Conservation (phyloP, 805 yeast species). For the Kuraishia borneana region DNA sequence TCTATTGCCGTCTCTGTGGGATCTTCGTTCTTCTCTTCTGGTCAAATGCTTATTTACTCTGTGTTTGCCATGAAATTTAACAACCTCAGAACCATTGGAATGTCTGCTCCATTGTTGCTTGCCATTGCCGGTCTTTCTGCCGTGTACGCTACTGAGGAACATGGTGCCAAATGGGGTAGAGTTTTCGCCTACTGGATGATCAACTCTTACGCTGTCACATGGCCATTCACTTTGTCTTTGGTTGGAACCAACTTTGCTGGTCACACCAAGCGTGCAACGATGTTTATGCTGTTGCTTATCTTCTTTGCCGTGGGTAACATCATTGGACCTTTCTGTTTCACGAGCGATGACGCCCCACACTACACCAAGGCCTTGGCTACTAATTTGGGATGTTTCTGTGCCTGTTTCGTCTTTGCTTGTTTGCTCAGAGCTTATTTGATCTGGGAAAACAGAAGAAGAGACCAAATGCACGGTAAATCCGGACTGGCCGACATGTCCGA, state of each 20-base stretch:
- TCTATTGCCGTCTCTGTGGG: slow-evolving; percentile 7
- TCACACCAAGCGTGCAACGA: slow-evolving; percentile 57
- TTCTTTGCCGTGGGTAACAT: slow-evolving; percentile 61
- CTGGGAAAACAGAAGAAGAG: slow-evolving; percentile 40
- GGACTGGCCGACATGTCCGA: slow-evolving; percentile 9
- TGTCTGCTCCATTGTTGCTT: slow-evolving; percentile 5
- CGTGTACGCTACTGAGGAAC: slow-evolving; percentile 8
- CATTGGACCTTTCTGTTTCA: slow-evolving; percentile 67
- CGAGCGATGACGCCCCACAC: slow-evolving; percentile 41
- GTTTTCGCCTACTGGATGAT: slow-evolving; percentile 16
- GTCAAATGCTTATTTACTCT: slow-evolving; percentile 10
- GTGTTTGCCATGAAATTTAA: slow-evolving; percentile 3
- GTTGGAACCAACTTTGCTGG: slow-evolving; percentile 53
- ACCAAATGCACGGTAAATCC: slow-evolving; percentile 18
- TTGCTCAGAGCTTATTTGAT: slow-evolving; percentile 8
- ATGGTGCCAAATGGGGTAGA: slow-evolving; percentile 11
- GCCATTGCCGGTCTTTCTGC: slow-evolving; percentile 9
- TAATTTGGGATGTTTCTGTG: slow-evolving; percentile 27
- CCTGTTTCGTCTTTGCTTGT: slow-evolving; percentile 9
- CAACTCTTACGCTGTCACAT: slow-evolving; percentile 15
- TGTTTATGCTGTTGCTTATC: slow-evolving; percentile 46
- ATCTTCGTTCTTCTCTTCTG: slow-evolving; percentile 17
- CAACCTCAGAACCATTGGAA: slow-evolving; percentile 3
- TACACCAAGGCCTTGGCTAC: slow-evolving; percentile 30
- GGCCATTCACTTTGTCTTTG: slow-evolving; percentile 14